Percentiles rank a stretch among this genome's conserved stretches.
Conservation (phyloP, 345 rosid genomes). For the Rhodomyrtus tomentosa region DNA sequence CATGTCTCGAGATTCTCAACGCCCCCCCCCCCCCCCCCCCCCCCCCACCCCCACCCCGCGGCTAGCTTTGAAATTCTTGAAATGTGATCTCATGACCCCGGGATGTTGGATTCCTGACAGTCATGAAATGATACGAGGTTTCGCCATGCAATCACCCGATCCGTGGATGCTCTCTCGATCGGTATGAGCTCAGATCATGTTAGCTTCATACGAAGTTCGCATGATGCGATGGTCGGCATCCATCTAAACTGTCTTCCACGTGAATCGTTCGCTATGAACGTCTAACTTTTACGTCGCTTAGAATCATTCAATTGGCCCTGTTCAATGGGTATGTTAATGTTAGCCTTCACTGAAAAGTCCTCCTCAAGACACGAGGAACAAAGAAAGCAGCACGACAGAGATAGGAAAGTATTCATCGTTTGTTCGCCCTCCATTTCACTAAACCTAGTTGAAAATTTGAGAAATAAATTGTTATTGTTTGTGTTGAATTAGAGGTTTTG, state of each 20-base stretch:
- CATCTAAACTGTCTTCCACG: background rate
- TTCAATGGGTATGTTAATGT: background rate
- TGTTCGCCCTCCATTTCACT: background rate
- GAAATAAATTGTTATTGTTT: background rate
- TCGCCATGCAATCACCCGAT: background rate
- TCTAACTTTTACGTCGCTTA: background rate
- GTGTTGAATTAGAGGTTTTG: background rate
- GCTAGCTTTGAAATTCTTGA: background rate
- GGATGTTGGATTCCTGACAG: background rate
- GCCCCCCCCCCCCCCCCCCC: background rate
- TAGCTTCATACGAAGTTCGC: background rate
- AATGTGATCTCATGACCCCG: background rate
- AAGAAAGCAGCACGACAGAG: background rate
- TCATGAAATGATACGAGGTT: background rate
- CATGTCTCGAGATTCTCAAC: background rate
- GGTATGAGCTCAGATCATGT: background rate
- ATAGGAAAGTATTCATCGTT: background rate
- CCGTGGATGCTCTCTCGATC: background rate
- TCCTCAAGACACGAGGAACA: background rate
- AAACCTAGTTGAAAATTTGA: background rate
- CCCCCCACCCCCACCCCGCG: background rate
- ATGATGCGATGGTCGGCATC: background rate
- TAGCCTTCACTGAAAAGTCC: background rate
- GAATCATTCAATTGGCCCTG: background rate
- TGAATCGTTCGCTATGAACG: background rate